Evolutionary conservation across 148 eudicot species (phyloP).

Genomic region (Rhododendron vialii): DNA sequence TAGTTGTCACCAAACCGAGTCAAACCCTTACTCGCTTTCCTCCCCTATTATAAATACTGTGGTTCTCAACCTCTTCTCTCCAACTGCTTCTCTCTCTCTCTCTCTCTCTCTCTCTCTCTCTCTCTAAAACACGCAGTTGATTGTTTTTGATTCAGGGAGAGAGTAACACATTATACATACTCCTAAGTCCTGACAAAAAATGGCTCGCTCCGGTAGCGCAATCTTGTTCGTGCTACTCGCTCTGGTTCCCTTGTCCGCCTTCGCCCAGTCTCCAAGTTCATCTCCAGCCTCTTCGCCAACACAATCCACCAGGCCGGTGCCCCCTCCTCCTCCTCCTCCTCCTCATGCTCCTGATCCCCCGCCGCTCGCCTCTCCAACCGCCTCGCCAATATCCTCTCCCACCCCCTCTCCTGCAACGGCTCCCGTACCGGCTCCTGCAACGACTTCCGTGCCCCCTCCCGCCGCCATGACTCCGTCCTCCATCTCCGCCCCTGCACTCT

Average conservation of each 20-base stretch:
- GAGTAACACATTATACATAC: no score
- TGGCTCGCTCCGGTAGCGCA: constrained; percentile 27
- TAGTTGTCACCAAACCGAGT: no score
- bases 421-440: no score
- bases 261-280: constrained; percentile 47
- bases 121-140: no score
- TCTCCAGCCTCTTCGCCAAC: constrained; percentile 18
- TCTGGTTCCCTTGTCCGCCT: constrained; percentile 33
- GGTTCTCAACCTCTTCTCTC: no score
- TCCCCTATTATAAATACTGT: constrained; percentile 10
- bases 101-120: no score
- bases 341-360: no score
- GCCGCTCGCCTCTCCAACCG: no score
- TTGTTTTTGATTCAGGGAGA: neutral
- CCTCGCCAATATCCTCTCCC: no score
- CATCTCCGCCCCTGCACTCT: neutral
- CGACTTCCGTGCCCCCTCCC: neutral
- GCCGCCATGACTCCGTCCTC: neutral
- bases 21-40: constrained; percentile 14
- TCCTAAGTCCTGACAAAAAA: constrained; percentile 7
- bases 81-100: no score
- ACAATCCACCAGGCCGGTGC: neutral
- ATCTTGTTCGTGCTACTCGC: constrained; percentile 22
- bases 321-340: no score
- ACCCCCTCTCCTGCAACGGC: no score